These are phyloP conservation scores for Gamarada debralockiae DNA, from an alignment of 495 filamentous ascomycete genomes.

Conservation along the genomic window DNA sequence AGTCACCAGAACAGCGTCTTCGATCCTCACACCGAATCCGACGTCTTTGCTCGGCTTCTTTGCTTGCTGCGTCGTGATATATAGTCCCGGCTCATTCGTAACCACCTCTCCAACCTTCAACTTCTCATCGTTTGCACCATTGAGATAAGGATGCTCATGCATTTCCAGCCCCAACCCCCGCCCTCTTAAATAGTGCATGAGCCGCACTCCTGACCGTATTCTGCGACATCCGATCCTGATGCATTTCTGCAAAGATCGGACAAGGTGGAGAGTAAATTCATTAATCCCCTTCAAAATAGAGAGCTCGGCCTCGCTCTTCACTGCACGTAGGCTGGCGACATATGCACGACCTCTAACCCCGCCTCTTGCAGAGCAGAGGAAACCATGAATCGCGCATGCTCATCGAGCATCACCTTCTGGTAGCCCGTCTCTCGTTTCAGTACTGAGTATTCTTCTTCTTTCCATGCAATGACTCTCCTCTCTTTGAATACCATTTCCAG, in stretches of 20 bases:
- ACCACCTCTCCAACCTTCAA: slow-evolving; percentile 24
- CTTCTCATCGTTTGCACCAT: slow-evolving; percentile 27
- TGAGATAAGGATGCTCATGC: slow-evolving; percentile 30
- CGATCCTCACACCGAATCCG: slow-evolving; percentile 27
- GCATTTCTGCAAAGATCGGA: slow-evolving; percentile 24
- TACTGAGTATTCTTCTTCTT: slow-evolving; percentile 21
- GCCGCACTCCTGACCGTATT: slow-evolving; percentile 20
- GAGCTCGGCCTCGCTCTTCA: slow-evolving; percentile 27
- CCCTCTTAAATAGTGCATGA: slow-evolving; percentile 18
- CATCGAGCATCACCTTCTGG: slow-evolving; percentile 27
- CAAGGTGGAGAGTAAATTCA: slow-evolving; percentile 22
- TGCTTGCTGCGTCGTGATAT: slow-evolving; percentile 27
- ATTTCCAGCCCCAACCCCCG: slow-evolving; percentile 27
- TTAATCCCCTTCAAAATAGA: slow-evolving; percentile 23
- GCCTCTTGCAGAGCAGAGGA: slow-evolving; percentile 21
- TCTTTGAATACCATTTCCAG: slow-evolving; percentile 25
- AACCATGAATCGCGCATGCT: slow-evolving; percentile 27
- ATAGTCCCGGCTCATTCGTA: slow-evolving; percentile 31
- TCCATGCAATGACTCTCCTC: slow-evolving; percentile 21
- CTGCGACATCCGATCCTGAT: slow-evolving; percentile 25
- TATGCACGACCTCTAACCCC: slow-evolving; percentile 22
- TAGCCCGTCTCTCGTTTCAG: slow-evolving; percentile 16
- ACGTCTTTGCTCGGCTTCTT: slow-evolving; percentile 12
- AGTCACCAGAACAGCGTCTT: slow-evolving; percentile 27
- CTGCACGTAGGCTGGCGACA: slow-evolving; percentile 21